A percentile compares a stretch with the other conserved stretches of the same genome.
phyloP scores from a whole-genome alignment of 2,329 filamentous ascomycete species.

The Aspergillus thermomutatus region DNA sequence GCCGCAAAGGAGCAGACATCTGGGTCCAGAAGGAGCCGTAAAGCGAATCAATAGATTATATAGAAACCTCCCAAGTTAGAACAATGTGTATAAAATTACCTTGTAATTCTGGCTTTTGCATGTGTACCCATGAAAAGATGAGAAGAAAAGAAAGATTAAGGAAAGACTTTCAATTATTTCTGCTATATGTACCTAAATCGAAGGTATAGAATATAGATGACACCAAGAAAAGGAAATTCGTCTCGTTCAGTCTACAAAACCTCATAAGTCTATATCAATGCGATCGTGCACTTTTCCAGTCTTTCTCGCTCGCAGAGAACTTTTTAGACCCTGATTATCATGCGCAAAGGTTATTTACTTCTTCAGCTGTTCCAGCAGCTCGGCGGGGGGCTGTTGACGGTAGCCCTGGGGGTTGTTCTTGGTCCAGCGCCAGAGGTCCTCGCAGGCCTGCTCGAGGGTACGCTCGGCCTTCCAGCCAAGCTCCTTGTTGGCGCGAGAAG shows the following conservation, averaged over 20 bases:
- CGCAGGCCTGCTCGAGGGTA: slow-evolving; percentile 88
- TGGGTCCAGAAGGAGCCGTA: slow-evolving; percentile 41
- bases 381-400: slow-evolving; percentile 81
- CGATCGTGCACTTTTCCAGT: neutral
- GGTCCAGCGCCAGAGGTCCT: slow-evolving; percentile 95
- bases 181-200: slow-evolving; percentile 1
- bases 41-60: slow-evolving; percentile 23
- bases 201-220: slow-evolving; percentile 1
- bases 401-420: slow-evolving; percentile 96
- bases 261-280: slow-evolving; percentile 4
- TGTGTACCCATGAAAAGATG: neutral
- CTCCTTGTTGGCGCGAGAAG: slow-evolving; percentile 80
- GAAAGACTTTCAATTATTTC: slow-evolving; percentile 1
- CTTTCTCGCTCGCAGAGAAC: neutral
- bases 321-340: neutral
- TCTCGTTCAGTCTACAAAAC: slow-evolving; percentile 29
- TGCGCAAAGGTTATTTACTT: slow-evolving; percentile 22
- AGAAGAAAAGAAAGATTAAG: neutral
- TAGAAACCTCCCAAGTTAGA: neutral
- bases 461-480: slow-evolving; percentile 88
- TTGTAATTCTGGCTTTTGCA: neutral
- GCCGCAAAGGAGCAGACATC: slow-evolving; percentile 28
- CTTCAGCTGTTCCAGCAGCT: slow-evolving; percentile 61
- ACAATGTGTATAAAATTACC: neutral
- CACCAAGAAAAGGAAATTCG: slow-evolving; percentile 32